A percentile compares a stretch with the other conserved stretches of the same genome.
Conservation (phyloP, 257 asterid genomes). For the Jaltomata sinuosa region DNA sequence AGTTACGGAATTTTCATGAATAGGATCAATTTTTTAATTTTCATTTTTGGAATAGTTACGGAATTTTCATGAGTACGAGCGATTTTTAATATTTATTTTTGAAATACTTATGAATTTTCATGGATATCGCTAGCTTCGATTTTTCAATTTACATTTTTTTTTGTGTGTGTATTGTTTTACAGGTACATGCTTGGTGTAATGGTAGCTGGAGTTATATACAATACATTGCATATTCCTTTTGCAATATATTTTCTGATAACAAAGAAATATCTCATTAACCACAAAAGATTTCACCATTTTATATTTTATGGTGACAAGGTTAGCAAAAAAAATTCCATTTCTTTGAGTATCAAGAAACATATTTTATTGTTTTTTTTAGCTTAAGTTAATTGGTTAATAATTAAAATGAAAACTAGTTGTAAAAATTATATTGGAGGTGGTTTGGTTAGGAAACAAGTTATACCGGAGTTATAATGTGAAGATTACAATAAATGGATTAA, state of each 20-base stretch:
- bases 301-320: constrained; percentile 12
- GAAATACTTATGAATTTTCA: too few relatives aligned
- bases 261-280: neutral
- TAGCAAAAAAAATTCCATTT: neutral
- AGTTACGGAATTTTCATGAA: neutral
- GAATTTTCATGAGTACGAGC: too few relatives aligned
- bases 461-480: too few relatives aligned
- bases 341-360: neutral
- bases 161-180: neutral
- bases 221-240: neutral
- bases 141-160: neutral
- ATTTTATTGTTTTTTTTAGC: neutral
- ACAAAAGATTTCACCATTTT: neutral
- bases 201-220: constrained; percentile 1
- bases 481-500: too few relatives aligned
- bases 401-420: too few relatives aligned
- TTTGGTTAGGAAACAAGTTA: too few relatives aligned
- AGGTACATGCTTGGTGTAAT: constrained; percentile 2
- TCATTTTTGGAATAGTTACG: too few relatives aligned
- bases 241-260: neutral
- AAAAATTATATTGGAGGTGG: too few relatives aligned
- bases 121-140: too few relatives aligned
- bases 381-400: too few relatives aligned
- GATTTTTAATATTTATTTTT: too few relatives aligned
- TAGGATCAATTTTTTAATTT: neutral